Evolutionary conservation across 306 rosid genomes (phyloP).

Genomic region (Acacia acuminata): DNA sequence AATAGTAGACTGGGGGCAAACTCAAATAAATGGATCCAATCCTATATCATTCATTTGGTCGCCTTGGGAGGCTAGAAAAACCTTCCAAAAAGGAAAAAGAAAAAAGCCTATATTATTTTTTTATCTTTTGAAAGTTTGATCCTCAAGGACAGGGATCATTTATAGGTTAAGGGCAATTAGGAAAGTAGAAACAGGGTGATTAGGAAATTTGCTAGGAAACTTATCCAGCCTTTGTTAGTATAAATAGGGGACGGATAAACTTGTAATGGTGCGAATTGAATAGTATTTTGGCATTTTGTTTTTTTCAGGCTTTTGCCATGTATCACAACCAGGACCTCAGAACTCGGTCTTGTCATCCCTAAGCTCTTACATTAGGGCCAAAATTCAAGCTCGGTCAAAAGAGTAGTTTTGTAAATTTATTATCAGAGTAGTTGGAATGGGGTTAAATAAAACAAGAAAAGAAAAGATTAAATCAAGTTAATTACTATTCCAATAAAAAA

Average conservation of each 20-base stretch:
- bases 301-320: neutral
- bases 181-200: neutral
- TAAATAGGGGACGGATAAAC: neutral
- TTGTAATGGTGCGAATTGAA: neutral
- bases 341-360: neutral
- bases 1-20: neutral
- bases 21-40: neutral
- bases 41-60: neutral
- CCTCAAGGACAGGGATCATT: neutral
- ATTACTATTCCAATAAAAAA: neutral
- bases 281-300: neutral
- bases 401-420: neutral
- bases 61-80: neutral
- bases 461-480: neutral
- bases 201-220: neutral
- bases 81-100: neutral
- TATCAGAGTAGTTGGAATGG: neutral
- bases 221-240: neutral
- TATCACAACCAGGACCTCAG: neutral
- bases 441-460: neutral
- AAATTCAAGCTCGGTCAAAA: constrained; percentile 5
- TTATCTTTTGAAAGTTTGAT: neutral
- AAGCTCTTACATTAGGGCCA: neutral
- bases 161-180: neutral
- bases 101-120: neutral